phyloP scores from a whole-genome alignment of 2,329 filamentous ascomycete genomes.

The Hymenoscyphus infarciens region DNA sequence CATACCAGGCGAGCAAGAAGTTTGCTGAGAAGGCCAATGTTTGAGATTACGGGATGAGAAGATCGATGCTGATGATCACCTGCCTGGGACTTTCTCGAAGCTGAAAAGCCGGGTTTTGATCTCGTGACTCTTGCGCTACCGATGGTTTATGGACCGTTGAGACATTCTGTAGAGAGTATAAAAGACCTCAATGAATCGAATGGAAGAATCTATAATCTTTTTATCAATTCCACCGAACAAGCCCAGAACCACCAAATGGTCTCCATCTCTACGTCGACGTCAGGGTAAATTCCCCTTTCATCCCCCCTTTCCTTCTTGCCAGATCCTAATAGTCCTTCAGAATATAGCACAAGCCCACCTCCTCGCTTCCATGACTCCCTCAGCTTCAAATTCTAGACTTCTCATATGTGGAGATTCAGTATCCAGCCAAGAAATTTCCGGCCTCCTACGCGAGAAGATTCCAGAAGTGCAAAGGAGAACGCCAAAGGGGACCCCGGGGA shows the following conservation, averaged over 20 bases:
- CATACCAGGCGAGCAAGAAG: conserved; percentile 53
- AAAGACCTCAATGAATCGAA: conserved; percentile 68
- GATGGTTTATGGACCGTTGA: conserved; percentile 54
- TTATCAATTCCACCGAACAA: conserved; percentile 36
- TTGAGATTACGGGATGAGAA: not conserved
- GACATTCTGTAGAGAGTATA: conserved; percentile 57
- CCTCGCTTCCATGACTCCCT: conserved; percentile 49
- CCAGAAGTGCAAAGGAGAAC: conserved; percentile 47
- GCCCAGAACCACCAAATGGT: conserved; percentile 42
- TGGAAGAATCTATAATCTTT: conserved; percentile 47
- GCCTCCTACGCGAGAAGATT: conserved; percentile 50
- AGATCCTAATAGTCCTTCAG: not conserved
- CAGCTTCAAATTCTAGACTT: conserved; percentile 57
- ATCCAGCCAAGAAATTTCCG: conserved; percentile 52
- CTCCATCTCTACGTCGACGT: conserved; percentile 51
- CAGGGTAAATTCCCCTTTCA: conserved; percentile 36
- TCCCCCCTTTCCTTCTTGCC: not conserved
- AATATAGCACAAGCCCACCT: conserved; percentile 61
- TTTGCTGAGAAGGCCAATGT: conserved; percentile 56
- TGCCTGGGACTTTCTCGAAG: conserved; percentile 25
- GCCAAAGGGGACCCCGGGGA: conserved; percentile 39
- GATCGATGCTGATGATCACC: not conserved
- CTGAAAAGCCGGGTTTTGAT: conserved; percentile 51
- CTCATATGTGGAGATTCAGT: conserved; percentile 56
- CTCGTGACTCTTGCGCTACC: conserved; percentile 58